phyloP scores from a whole-genome alignment of 108 stramenopile species.

The Seminavis robusta region DNA sequence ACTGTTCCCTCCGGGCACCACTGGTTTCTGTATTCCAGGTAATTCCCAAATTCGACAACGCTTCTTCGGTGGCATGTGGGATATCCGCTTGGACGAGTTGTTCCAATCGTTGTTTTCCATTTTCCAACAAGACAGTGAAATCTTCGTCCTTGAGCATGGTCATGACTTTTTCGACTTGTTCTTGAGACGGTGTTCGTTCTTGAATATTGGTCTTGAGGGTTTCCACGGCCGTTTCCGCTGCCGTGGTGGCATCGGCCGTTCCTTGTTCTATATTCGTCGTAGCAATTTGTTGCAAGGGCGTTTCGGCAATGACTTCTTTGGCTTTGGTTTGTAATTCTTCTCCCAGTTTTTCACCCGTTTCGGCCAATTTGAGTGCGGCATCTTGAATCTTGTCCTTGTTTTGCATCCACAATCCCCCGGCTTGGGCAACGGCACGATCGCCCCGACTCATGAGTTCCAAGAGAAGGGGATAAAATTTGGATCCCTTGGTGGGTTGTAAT shows the following conservation, averaged over 20 bases:
- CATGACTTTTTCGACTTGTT: slow-evolving; percentile 61
- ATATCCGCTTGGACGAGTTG: slow-evolving; percentile 61
- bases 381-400: slow-evolving; percentile 16
- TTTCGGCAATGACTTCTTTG: slow-evolving; percentile 5
- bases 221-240: slow-evolving; percentile 13
- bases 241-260: slow-evolving; percentile 3
- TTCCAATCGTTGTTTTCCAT: slow-evolving; percentile 58
- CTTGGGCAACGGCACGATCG: slow-evolving; percentile 35
- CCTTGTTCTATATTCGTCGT: background rate
- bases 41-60: slow-evolving; percentile 61
- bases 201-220: slow-evolving; percentile 11
- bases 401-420: slow-evolving; percentile 22
- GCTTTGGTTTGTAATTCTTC: slow-evolving; percentile 15
- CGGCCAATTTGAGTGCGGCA: slow-evolving; percentile 12
- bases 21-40: slow-evolving; percentile 25
- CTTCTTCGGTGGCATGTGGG: slow-evolving; percentile 48
- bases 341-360: slow-evolving; percentile 14
- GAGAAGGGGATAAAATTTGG: slow-evolving; percentile 77
- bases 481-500: slow-evolving; percentile 42
- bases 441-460: slow-evolving; percentile 55
- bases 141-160: slow-evolving; percentile 82
- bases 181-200: slow-evolving; percentile 22
- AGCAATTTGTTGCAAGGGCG: background rate
- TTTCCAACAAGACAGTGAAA: slow-evolving; percentile 62
- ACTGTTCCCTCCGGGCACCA: background rate